These are phyloP conservation scores for Caloboletus inedulis DNA, from an alignment of 1,284 basidiomycete species.

Conservation along the genomic window DNA sequence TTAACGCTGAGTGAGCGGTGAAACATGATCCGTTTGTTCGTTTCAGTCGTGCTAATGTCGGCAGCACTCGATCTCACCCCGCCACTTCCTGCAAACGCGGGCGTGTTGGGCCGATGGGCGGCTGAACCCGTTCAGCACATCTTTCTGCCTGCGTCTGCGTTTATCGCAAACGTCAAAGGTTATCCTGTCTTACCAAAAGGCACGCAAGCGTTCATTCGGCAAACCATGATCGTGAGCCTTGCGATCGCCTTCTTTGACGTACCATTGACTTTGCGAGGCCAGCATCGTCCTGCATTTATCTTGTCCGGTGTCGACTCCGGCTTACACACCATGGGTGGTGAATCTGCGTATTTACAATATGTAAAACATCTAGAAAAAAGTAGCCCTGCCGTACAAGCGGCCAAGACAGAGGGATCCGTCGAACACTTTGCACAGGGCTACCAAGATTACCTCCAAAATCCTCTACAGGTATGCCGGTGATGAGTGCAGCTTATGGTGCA, in stretches of 20 bases:
- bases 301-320: constrained; percentile 64
- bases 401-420: constrained; percentile 63
- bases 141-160: constrained; percentile 85
- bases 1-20: constrained; percentile 78
- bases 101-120: constrained; percentile 80
- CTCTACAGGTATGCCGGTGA: constrained; percentile 65
- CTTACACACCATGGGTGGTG: constrained; percentile 77
- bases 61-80: constrained; percentile 87
- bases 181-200: constrained; percentile 96
- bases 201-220: constrained; percentile 83
- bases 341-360: constrained; percentile 89
- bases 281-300: constrained; percentile 83
- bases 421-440: constrained; percentile 92
- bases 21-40: constrained; percentile 28
- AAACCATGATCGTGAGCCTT: constrained; percentile 77
- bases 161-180: constrained; percentile 94
- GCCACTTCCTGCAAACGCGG: constrained; percentile 72
- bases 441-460: constrained; percentile 94
- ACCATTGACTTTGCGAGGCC: constrained; percentile 12
- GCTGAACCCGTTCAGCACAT: constrained; percentile 89
- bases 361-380: constrained; percentile 79
- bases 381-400: constrained; percentile 58
- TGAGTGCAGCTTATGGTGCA: not conserved
- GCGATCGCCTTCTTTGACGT: constrained; percentile 14
- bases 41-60: constrained; percentile 13